Conservation (phyloP, 2,329 filamentous ascomycete species). For the Grosmannia serpens region DNA sequence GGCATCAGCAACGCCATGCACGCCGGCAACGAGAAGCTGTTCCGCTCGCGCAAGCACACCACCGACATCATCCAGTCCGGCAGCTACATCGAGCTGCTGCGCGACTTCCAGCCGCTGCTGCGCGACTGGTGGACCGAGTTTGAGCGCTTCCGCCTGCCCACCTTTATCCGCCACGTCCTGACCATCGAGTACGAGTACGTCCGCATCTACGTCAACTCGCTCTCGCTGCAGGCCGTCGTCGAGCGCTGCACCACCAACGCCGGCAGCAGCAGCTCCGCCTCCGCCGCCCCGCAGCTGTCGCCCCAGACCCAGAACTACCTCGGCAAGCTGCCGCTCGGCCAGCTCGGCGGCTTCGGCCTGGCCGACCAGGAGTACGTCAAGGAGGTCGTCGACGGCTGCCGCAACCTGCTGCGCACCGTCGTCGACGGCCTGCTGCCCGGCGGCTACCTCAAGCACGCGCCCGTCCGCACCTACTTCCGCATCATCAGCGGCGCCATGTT, state of each 20-base stretch:
- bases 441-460: conserved; percentile 70
- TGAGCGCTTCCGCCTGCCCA: conserved; percentile 60
- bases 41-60: conserved; percentile 77
- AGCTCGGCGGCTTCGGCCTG: conserved; percentile 50
- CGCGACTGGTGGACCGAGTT: conserved; percentile 72
- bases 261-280: conserved; percentile 20
- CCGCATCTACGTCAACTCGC: conserved; percentile 85
- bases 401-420: conserved; percentile 65
- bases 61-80: conserved; percentile 80
- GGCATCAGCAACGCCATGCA: conserved; percentile 91
- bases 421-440: conserved; percentile 64
- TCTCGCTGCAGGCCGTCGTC: conserved; percentile 88
- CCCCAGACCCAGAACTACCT: conserved; percentile 55
- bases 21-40: conserved; percentile 76
- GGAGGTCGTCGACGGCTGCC: conserved; percentile 66
- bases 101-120: conserved; percentile 70
- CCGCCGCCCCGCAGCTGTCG: conserved; percentile 32
- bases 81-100: conserved; percentile 68
- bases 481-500: conserved; percentile 83
- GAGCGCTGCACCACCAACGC: conserved; percentile 79
- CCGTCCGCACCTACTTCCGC: conserved; percentile 74
- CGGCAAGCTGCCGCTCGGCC: conserved; percentile 51
- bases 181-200: conserved; percentile 95
- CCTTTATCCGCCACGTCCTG: conserved; percentile 62
- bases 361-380: conserved; percentile 63